phyloP scores from a whole-genome alignment of 2,329 filamentous ascomycete species.

The Blumeriella jaapii region DNA sequence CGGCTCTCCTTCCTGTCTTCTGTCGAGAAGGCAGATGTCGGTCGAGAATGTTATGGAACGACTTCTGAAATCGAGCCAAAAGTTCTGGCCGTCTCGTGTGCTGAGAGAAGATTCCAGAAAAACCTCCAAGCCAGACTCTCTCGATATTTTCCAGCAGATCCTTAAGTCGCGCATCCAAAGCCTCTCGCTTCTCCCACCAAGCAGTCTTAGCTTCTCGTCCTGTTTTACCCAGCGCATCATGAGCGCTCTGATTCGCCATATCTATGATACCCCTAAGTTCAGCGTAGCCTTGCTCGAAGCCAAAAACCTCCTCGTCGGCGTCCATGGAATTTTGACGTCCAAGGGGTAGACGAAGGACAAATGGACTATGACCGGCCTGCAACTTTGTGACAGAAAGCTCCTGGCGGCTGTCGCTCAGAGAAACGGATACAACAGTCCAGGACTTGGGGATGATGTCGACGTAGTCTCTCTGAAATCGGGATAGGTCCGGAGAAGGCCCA shows the following conservation, averaged over 20 bases:
- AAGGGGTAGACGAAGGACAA: slow-evolving; percentile 77
- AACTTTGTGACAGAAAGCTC: slow-evolving; percentile 88
- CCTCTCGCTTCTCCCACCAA: slow-evolving; percentile 85
- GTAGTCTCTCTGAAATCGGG: slow-evolving; percentile 65
- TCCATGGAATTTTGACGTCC: slow-evolving; percentile 73
- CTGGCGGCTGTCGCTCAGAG: slow-evolving; percentile 67
- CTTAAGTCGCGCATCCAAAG: slow-evolving; percentile 64
- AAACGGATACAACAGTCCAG: slow-evolving; percentile 82
- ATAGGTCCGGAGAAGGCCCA: slow-evolving; percentile 39
- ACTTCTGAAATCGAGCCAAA: slow-evolving; percentile 63
- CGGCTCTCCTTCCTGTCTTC: slow-evolving; percentile 44
- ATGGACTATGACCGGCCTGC: slow-evolving; percentile 62
- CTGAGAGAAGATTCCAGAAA: slow-evolving; percentile 85
- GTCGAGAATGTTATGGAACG: slow-evolving; percentile 69
- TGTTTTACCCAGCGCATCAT: slow-evolving; percentile 58
- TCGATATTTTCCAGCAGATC: slow-evolving; percentile 78
- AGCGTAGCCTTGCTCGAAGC: slow-evolving; percentile 65
- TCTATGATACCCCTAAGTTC: slow-evolving; percentile 78
- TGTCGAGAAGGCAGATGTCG: slow-evolving; percentile 76
- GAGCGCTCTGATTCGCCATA: slow-evolving; percentile 73
- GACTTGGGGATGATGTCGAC: slow-evolving; percentile 71
- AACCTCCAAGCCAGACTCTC: slow-evolving; percentile 88
- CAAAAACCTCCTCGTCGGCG: slow-evolving; percentile 69
- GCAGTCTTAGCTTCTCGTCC: slow-evolving; percentile 64
- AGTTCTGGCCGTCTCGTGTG: slow-evolving; percentile 49